Conservation (phyloP, 768 basidiomycete species). For the Ramaria sp. region DNA sequence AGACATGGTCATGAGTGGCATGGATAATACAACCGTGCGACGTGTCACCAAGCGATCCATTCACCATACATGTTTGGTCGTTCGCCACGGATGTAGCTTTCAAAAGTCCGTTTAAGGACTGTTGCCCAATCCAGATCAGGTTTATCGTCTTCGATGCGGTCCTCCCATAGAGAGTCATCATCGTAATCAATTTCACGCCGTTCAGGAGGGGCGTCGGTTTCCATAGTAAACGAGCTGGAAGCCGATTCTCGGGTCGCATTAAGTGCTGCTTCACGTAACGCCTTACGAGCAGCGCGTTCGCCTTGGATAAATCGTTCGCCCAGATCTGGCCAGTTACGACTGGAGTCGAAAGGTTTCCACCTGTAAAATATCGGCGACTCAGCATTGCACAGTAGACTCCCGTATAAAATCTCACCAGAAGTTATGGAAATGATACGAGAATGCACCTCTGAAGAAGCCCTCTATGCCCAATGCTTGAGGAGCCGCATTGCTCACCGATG, state of each 20-base stretch:
- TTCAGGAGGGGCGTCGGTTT: conserved; percentile 15
- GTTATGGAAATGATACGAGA: conserved; percentile 94
- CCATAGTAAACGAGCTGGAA: conserved; percentile 1
- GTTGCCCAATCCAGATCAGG: conserved; percentile 87
- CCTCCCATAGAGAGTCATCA: conserved; percentile 9
- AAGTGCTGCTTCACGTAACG: conserved; percentile 9
- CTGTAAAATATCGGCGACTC: neutral
- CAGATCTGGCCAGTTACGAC: conserved; percentile 93
- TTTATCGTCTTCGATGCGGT: conserved; percentile 48
- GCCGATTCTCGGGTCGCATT: conserved; percentile 16
- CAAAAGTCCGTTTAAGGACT: conserved; percentile 91
- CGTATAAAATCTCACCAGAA: conserved; percentile 51
- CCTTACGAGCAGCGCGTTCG: conserved; percentile 53
- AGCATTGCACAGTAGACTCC: neutral
- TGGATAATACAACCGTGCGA: conserved; percentile 21
- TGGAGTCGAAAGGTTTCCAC: conserved; percentile 89
- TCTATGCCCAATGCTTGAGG: conserved; percentile 86
- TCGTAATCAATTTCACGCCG: conserved; percentile 25
- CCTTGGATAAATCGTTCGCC: conserved; percentile 68
- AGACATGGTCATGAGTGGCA: neutral
- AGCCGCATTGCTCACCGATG: conserved; percentile 58
- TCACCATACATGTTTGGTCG: conserved; percentile 95
- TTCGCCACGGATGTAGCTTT: conserved; percentile 85
- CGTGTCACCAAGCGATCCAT: conserved; percentile 40
- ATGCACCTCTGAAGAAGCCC: conserved; percentile 94